Evolutionary conservation across 2,329 filamentous ascomycete genomes (phyloP), one percentile per base, ranked within the genome.

Genomic region (Nannizzia gypsea): DNA sequence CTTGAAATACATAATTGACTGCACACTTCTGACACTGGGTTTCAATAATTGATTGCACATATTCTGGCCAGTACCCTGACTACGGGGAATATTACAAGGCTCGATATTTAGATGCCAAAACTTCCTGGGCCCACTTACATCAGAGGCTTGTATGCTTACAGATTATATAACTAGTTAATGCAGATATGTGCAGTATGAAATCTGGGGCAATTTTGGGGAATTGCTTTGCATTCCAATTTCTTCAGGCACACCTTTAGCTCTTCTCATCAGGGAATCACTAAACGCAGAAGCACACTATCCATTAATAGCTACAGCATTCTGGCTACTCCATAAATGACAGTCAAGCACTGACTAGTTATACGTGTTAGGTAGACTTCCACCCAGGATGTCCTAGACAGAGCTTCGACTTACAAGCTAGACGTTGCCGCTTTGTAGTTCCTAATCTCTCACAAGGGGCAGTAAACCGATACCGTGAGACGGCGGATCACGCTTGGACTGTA

Each of bases 61-160:
- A 72, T 57, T 61, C 66, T 11, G 70, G 69, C 1, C 72, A 69
- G 69, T 70, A 71, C 58, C 70, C 68, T 0, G 67, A 70, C 22
- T 72, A 71, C 26, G 71, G 67, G 70, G 69, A 71, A 50, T 72
- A 69, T 50, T 71, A 67, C 50, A 72, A 71, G 55, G 63, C 68
- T 3, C 55, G 63, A 3, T 71, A 68, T 40, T 28, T 65, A 57
- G 59, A 66, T 66, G 36, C 64, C 63, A 24, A 64, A 59, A 34
- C n/a, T 66, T 66, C 46, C 58, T 67, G 20, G 36, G 11, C 15
- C 36, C 15, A 11, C 13, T 36, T 58, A 64, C 38, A 15, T 28
- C 11, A 15, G 61, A 61, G 17, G 60, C 54, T 26, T 6, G 9
- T 24, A 40, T 44, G 13, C 62, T 64, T 26, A 46, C 11, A 20